A percentile compares a stretch with the other conserved stretches of the same genome.
These are phyloP conservation scores for Metschnikowia amazonensis DNA, from an alignment of 805 yeast species.

Conservation along the genomic window DNA sequence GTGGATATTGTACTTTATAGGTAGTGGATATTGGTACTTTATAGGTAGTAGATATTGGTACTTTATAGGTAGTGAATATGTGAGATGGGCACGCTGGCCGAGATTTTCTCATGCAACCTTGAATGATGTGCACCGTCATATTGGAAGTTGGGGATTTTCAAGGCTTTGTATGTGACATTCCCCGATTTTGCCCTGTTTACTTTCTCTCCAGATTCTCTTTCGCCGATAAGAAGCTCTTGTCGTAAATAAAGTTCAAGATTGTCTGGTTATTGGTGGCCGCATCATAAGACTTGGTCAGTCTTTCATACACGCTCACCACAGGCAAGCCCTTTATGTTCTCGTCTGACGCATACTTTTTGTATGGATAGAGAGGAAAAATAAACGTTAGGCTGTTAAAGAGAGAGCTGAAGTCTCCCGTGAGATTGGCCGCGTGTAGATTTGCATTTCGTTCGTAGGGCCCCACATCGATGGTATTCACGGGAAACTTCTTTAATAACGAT, in stretches of 20 bases:
- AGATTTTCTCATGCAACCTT: too few species aligned
- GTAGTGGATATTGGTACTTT: too few species aligned
- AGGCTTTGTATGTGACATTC: too few species aligned
- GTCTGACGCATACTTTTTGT: conserved; percentile 8
- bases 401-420: conserved; percentile 14
- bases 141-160: too few species aligned
- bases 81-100: too few species aligned
- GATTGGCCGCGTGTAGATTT: conserved; percentile 8
- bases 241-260: conserved; percentile 9
- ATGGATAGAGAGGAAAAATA: conserved; percentile 5
- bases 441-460: conserved; percentile 10
- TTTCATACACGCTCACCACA: conserved; percentile 12
- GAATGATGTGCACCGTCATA: too few species aligned
- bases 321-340: conserved; percentile 11
- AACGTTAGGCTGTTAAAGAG: conserved; percentile 12
- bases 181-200: too few species aligned
- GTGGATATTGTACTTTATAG: too few species aligned
- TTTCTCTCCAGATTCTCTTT: neutral
- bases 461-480: conserved; percentile 7
- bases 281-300: conserved; percentile 1
- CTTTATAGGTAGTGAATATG: too few species aligned
- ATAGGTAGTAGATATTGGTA: too few species aligned
- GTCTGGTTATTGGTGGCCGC: conserved; percentile 4
- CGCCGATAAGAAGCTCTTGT: neutral
- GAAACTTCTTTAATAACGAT: conserved; percentile 2